Percentiles rank a stretch among this genome's conserved stretches.
phyloP scores from a whole-genome alignment of 164 flowering plant genomes.

The Vitis vinifera region DNA sequence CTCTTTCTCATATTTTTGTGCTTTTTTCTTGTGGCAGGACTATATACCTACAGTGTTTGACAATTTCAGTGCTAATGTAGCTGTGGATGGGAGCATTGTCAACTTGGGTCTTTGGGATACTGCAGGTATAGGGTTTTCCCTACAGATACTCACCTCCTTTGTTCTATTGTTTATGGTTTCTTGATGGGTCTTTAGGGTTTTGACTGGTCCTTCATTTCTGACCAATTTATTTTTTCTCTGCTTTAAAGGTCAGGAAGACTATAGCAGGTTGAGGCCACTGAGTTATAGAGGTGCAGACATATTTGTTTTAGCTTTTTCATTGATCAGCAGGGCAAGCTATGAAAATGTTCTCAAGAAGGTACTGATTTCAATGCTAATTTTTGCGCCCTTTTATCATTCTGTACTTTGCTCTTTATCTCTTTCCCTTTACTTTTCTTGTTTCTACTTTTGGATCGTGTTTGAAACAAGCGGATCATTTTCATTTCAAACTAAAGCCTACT shows the following conservation, averaged over 20 bases:
- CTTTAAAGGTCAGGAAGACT: constrained; percentile 92
- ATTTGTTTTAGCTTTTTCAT: constrained; percentile 93
- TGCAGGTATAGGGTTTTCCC: constrained; percentile 59
- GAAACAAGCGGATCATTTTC: constrained; percentile 20
- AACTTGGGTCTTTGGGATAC: constrained; percentile 98
- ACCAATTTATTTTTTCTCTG: constrained; percentile 6
- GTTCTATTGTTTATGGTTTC: background rate
- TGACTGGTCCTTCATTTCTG: background rate
- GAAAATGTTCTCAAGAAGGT: constrained; percentile 99
- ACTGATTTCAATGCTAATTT: constrained; percentile 9
- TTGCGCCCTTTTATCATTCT: background rate
- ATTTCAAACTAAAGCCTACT: constrained; percentile 7
- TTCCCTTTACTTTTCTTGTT: background rate
- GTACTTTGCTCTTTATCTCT: background rate
- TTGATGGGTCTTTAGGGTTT: background rate
- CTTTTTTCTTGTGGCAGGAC: constrained; percentile 50
- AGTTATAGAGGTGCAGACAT: constrained; percentile 98
- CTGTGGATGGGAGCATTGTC: constrained; percentile 95
- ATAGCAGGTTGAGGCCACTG: constrained; percentile 96
- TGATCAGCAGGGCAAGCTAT: constrained; percentile 94
- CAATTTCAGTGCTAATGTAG: constrained; percentile 95
- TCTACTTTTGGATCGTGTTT: constrained; percentile 7
- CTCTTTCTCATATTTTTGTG: background rate
- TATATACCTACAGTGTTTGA: constrained; percentile 96
- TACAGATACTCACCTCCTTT: background rate